Evolutionary conservation across 257 asterid genomes (phyloP), one percentile per base, ranked within the genome.

Genomic region (Penstemon newberryi): DNA sequence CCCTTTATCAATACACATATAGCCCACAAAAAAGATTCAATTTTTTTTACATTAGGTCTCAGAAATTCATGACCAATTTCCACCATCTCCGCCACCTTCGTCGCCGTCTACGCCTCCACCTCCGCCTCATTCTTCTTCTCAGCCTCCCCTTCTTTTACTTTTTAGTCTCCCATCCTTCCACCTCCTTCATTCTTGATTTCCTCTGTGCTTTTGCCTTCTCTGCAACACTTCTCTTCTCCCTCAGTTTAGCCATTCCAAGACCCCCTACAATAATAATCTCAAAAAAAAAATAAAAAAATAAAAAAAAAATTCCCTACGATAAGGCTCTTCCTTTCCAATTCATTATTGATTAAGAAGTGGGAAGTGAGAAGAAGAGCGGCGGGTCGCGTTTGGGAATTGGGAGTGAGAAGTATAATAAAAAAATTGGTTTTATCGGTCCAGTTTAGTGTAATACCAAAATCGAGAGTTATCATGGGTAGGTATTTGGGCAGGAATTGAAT

Each of bases 271-370:
- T 43, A 63, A 57, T 63, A n/a, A 15, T 54, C 46, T 47, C 74
- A 79, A 15, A 15, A 15, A 15, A 15, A 15, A 15, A 15, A 15
- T 0, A 15, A 15, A 15, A 15, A 15, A 15, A 15, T 0, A 15
- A 15, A 15, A 15, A 15, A 15, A 15, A 15, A 15, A 15, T 15
- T 15, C 84, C 83, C 83, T 37, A 70, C 78, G 7, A 79, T 79
- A 12, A 65, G 78, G 6, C 52, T 79, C 33, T 71, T 75, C 49
- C 70, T 79, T 11, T 56, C 75, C 2, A 62, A 73, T 2, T 74
- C 74, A 3, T 58, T 79, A 53, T 77, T 80, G 8, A 64, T 55
- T 18, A 61, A 65, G 70, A 58, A 90, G 97, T 78, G 78, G 96
- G 60, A 0, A 56, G 10, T 0, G 45, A 49, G 7, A 70, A 44